Base-by-base conservation (phyloP, 75 land plant genomes). In the Pinus taeda region DNA sequence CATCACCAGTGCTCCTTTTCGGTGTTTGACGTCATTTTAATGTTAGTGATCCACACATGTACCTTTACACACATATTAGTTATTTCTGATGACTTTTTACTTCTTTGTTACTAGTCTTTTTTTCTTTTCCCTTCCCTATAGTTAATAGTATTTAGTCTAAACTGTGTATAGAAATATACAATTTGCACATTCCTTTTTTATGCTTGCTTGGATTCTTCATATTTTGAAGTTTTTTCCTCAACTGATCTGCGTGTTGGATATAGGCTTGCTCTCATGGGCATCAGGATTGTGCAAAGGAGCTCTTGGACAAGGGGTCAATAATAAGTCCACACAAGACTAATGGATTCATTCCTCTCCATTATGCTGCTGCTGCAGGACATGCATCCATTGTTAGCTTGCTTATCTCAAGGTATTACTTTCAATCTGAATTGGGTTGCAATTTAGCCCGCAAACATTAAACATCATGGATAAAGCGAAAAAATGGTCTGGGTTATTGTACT, bases 251-350 rank as follows among this genome's bases (percentile, higher is more conserved):
- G 57, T 30, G 15, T 17, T 39, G 55, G 15, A 60, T 65, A 20
- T 45, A 85, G 87, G 87, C 87, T 59, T 85, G 85, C 64, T 76
- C 85, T 39, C 87, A 79, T 60, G 87, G 87, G 22, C 85, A 85
- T 63, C 73, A 67, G 55, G 64, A 74, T 33, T 85, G 87, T 65
- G 79, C 75, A 49, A 61, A 69, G 49, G 57, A 75, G 63, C 63
- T 85, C 53, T 73, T 85, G 79, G 81, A 82, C n/a, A 36, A 57
- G 62, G 87, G 87, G 6, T 81, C 85, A 15, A 62, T 82, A 56
- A 75, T 76, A 61, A 79, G 76, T 30, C 82, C 87, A 3, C 87
- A 85, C 69, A 85, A 85, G 59, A 85, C 87, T 33, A 85, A 85
- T 73, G 87, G 87, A 36, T 85, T 85, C 74, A 85, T 85, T 37